Base-by-base conservation (phyloP, 139 green algal genomes). In the Tetradesmus lagerheimii region DNA sequence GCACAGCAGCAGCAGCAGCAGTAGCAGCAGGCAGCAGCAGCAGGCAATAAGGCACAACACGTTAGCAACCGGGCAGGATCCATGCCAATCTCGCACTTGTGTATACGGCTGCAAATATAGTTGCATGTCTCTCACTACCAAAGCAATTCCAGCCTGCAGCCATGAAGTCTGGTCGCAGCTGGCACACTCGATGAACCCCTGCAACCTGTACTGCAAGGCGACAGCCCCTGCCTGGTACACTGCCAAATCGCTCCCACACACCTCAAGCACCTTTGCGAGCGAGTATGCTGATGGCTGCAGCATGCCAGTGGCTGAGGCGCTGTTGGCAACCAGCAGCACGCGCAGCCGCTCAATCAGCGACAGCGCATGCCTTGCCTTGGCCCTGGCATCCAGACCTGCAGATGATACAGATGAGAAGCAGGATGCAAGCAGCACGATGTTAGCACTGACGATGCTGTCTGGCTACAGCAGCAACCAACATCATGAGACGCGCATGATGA, bases 301-400 rank as follows among this genome's bases (percentile, higher is more conserved):
- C 87, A 94, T 85, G 43, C 91, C 89, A 31, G 96, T 86, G 23
- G 96, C 80, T 15, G 81, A 90, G 9, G 67, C 67, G 0, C 83
- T 87, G 25, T 85, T 79, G 31, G 93, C 92, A 8, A 83, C 93
- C 35, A 99, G 91, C 9, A 88, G 81, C 39, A 95, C 91, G 27
- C 93, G 91, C 27, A 96, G 84, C 18, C 96, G 94, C 71, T 98
- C 96, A 20, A 95, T 43, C 18, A 95, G 93, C 1, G 97, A 93
- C 62, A 96, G 92, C 2, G 91, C 74, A 86, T 94, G 93, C 78
- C 93, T 80, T 8, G 90, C 90, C n/a, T 64, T 82, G 76, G 53
- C 78, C 25, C 29, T 16, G 4, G 78, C n/a, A 57, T 67, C 76
- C 23, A 89, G 64, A 37, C 43, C 85, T 90, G 67, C n/a, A 85